phyloP scores from a whole-genome alignment of 176 grass and related monocot species.

The Oryza glumipatula region DNA sequence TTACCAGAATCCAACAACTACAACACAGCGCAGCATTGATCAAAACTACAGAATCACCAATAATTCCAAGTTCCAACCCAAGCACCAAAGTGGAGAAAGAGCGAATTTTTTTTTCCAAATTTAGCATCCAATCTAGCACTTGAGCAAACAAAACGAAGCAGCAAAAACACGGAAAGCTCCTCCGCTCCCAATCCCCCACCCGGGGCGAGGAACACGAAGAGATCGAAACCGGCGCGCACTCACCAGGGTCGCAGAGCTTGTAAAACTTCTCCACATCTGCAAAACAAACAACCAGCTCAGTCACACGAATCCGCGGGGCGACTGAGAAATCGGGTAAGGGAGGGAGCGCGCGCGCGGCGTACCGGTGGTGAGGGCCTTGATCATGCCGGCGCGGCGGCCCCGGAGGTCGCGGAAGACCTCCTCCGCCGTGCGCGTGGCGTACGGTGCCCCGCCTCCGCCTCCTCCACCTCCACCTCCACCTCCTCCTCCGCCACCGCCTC shows the following conservation, averaged over 20 bases:
- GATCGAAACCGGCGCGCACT: conserved; percentile 46
- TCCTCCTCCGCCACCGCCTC: conserved; percentile 42
- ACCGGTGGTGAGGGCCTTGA: conserved; percentile 92
- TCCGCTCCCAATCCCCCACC: conserved; percentile 17
- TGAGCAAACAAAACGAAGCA: conserved; percentile 38
- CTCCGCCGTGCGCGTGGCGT: conserved; percentile 67
- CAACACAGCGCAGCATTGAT: conserved; percentile 25
- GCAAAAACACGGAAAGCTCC: neutral
- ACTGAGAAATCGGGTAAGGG: neutral
- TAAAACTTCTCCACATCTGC: conserved; percentile 97
- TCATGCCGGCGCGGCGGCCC: conserved; percentile 84
- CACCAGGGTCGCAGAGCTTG: conserved; percentile 92
- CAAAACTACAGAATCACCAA: conserved; percentile 27
- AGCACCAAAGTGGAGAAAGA: neutral
- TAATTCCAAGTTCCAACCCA: conserved; percentile 46
- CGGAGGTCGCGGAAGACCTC: conserved; percentile 94
- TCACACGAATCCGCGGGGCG: conserved; percentile 22
- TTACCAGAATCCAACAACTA: conserved; percentile 35
- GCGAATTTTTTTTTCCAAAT: conserved; percentile 28
- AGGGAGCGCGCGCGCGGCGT: neutral
- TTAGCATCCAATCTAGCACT: conserved; percentile 43
- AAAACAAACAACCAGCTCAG: conserved; percentile 37
- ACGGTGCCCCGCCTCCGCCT: conserved; percentile 30
- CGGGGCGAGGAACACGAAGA: conserved; percentile 6
- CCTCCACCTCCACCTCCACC: conserved; percentile 27